phyloP scores from a whole-genome alignment of 805 yeast species.

The Blastobotrys mokoenaii region DNA sequence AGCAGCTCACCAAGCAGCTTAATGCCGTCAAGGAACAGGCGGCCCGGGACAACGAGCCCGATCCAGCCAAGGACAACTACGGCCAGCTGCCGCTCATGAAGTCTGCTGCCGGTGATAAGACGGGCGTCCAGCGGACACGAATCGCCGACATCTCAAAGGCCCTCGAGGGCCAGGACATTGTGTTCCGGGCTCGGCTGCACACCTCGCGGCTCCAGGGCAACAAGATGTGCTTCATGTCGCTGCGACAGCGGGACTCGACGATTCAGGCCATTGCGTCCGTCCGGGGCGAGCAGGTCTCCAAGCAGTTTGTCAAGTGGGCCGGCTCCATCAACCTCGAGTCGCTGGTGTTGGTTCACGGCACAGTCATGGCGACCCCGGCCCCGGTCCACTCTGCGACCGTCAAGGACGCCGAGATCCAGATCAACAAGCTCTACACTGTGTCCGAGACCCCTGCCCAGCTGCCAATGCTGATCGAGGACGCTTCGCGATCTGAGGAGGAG shows the following conservation, averaged over 20 bases:
- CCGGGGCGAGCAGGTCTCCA: conserved; percentile 62
- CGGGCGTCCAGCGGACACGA: conserved; percentile 56
- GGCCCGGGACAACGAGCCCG: conserved; percentile 68
- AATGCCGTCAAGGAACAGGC: conserved; percentile 82
- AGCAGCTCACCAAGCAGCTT: conserved; percentile 88
- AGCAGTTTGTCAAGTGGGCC: conserved; percentile 96
- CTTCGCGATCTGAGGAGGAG: conserved; percentile 79
- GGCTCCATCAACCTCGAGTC: conserved; percentile 79
- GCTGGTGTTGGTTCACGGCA: conserved; percentile 85
- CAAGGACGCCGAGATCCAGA: conserved; percentile 79
- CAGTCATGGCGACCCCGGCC: conserved; percentile 75
- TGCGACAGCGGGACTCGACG: conserved; percentile 80
- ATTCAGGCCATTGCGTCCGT: conserved; percentile 82
- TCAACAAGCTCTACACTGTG: conserved; percentile 64
- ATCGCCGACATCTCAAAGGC: conserved; percentile 45
- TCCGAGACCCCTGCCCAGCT: conserved; percentile 86
- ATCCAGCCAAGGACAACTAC: conserved; percentile 79
- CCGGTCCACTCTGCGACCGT: conserved; percentile 84
- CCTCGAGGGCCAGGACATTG: conserved; percentile 64
- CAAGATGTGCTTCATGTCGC: conserved; percentile 80
- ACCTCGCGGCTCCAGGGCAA: conserved; percentile 93
- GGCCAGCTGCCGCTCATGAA: conserved; percentile 86
- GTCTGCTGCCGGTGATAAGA: conserved; percentile 45
- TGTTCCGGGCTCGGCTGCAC: conserved; percentile 91
- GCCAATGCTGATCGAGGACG: conserved; percentile 94